These are phyloP conservation scores for Amauroascus verrucosus DNA, from an alignment of 2,329 filamentous ascomycete genomes.

Conservation along the genomic window DNA sequence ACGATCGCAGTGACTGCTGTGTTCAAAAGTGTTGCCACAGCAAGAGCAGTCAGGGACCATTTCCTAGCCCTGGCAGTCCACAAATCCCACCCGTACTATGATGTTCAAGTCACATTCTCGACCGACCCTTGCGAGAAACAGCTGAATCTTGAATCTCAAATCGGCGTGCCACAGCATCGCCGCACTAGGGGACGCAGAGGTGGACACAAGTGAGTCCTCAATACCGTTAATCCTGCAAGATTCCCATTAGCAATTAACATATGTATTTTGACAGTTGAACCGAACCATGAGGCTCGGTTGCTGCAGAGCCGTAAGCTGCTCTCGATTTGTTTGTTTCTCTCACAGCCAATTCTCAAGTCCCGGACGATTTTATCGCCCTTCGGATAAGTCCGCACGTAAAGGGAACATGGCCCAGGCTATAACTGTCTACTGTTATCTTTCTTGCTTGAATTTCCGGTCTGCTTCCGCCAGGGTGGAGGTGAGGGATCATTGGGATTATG, in stretches of 20 bases:
- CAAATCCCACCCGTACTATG: slow-evolving; percentile 24
- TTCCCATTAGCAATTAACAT: no score
- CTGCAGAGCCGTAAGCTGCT: neutral
- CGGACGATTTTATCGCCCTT: no score
- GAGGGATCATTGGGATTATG: no score
- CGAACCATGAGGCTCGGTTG: neutral
- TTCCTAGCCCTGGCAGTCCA: slow-evolving; percentile 24
- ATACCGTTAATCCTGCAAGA: no score
- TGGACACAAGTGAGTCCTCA: neutral
- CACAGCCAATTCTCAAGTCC: no score
- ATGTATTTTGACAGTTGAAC: no score
- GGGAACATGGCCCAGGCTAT: no score
- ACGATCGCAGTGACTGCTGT: slow-evolving; percentile 28
- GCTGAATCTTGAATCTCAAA: slow-evolving; percentile 21
- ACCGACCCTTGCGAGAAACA: slow-evolving; percentile 35
- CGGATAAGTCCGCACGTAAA: no score
- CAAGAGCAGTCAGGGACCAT: slow-evolving; percentile 27
- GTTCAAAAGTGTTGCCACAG: slow-evolving; percentile 31
- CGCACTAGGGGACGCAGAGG: neutral
- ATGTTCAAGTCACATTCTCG: slow-evolving; percentile 30
- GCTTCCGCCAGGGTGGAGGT: no score
- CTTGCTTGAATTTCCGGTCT: no score
- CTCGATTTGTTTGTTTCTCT: no score
- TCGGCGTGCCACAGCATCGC: neutral
- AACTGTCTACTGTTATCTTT: no score